A percentile compares a stretch with the other conserved stretches of the same genome.
Conservation (phyloP, 345 rosid genomes). For the Orychophragmus violaceus region DNA sequence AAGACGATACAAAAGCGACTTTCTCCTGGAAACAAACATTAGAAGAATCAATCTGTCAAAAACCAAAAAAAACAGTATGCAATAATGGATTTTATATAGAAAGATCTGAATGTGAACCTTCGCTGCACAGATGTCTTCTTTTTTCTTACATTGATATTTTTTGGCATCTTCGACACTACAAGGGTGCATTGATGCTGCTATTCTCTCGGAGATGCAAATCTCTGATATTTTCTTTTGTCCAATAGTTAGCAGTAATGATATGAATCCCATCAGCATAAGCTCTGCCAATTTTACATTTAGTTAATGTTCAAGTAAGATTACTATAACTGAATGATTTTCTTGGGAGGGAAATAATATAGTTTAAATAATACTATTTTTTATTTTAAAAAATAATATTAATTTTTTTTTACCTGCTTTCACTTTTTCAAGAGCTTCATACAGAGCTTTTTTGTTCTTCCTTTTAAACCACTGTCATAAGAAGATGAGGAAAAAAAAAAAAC, state of each 20-base stretch:
- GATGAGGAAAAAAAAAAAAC: neutral
- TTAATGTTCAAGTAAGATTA: neutral
- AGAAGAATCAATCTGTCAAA: neutral
- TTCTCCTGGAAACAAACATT: slow-evolving; percentile 45
- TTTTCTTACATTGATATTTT: neutral
- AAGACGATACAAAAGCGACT: slow-evolving; percentile 75
- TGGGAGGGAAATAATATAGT: neutral
- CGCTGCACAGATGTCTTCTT: slow-evolving; percentile 17
- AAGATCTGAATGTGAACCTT: neutral
- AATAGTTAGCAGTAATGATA: slow-evolving; percentile 71
- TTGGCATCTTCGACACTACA: slow-evolving; percentile 47
- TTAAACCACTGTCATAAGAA: slow-evolving; percentile 52
- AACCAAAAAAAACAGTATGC: neutral
- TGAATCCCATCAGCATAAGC: slow-evolving; percentile 83
- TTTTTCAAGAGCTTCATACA: slow-evolving; percentile 80
- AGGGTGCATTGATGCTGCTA: slow-evolving; percentile 67
- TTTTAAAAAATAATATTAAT: too few species aligned
- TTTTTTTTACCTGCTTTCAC: slow-evolving; percentile 62
- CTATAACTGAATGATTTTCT: neutral
- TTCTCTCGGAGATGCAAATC: slow-evolving; percentile 52
- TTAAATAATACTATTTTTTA: neutral
- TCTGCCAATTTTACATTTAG: slow-evolving; percentile 34
- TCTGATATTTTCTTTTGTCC: slow-evolving; percentile 41
- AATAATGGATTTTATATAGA: neutral
- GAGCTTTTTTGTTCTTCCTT: slow-evolving; percentile 54